phyloP scores from a whole-genome alignment of 495 filamentous ascomycete species.

The Geoglossum glabrum region DNA sequence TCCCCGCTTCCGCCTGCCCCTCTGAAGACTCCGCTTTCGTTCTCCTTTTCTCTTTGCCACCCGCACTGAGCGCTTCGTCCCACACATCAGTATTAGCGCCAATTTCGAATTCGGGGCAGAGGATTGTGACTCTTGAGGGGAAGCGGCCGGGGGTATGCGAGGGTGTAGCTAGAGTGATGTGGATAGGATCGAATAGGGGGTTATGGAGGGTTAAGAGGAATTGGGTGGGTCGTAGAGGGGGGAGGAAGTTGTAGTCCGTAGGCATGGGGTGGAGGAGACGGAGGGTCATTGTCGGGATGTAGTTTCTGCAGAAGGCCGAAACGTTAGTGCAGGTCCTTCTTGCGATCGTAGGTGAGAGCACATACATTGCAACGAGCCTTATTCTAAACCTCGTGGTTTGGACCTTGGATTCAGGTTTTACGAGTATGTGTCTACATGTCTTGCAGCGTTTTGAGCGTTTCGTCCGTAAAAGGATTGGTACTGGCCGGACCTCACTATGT shows the following conservation, averaged over 20 bases:
- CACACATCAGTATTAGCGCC: conserved; percentile 90
- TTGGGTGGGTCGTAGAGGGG: conserved; percentile 51
- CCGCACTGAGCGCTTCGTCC: conserved; percentile 55
- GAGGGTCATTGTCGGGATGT: conserved; percentile 63
- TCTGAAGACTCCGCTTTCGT: conserved; percentile 1
- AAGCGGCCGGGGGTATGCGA: conserved; percentile 58
- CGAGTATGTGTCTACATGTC: conserved; percentile 83
- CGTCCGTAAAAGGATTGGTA: conserved; percentile 62
- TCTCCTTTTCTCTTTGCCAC: conserved; percentile 2
- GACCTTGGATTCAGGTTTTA: conserved; percentile 83
- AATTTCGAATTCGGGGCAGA: conserved; percentile 87
- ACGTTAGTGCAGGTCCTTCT: background rate
- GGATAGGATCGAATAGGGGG: conserved; percentile 77
- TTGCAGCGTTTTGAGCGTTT: conserved; percentile 87
- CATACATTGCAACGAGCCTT: conserved; percentile 51
- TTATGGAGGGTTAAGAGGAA: conserved; percentile 80
- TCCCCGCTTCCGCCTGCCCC: conserved; percentile 54
- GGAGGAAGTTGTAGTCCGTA: conserved; percentile 22
- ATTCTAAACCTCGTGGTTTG: conserved; percentile 73
- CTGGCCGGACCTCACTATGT: conserved; percentile 45
- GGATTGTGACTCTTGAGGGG: conserved; percentile 63
- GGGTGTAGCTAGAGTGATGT: conserved; percentile 73
- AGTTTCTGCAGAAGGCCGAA: conserved; percentile 28
- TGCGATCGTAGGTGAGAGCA: background rate
- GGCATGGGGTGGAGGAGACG: conserved; percentile 30